Evolutionary conservation across 805 yeast genomes (phyloP), one percentile per base, ranked within the genome.

Genomic region (Starmerella riodocensis): DNA sequence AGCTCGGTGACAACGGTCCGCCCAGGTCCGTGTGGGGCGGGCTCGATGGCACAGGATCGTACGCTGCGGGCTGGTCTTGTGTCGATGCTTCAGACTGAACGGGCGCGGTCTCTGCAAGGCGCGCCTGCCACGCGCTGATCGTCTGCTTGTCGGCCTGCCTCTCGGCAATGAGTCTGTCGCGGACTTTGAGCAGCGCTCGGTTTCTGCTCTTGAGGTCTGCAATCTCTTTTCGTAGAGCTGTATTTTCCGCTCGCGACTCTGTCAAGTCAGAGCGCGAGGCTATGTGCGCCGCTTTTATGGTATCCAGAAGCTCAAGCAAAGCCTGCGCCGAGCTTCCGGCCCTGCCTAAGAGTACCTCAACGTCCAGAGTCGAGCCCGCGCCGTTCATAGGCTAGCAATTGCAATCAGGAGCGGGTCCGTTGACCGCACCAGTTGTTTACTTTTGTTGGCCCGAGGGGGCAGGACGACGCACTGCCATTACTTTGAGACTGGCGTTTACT

Each of bases 121-220:
- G 25, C 8, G 17, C 21, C 9, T 37, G 41, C 49, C 49, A 45
- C 14, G 8, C 18, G 7, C 22, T 18, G 5, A 42, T 42, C 2
- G 32, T 25, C 14, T 27, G 37, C 5, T 30, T 25, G 18, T 45
- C 49, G 8, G 37, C 21, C 7, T 28, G 31, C 8, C 49, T 41
- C 29, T 36, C 28, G 6, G 11, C 30, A 8, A 14, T 27, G 2
- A 40, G 18, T 6, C 17, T 21, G 18, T 37, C 31, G 17, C 37
- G 30, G 1, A 39, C 43, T 1, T 13, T 6, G 13, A 33, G 37
- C 16, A 42, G 25, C 7, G 41, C 47, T 7, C 26, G 31, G 19
- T 39, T 36, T 21, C 42, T 37, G 26, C 34, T 18, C 6, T 5
- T 31, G 16, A 18, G 5, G 5, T 6, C 20, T 26, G 4, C 6